These are phyloP conservation scores for Monosporascus sp. DNA, from an alignment of 2,329 filamentous ascomycete genomes.

Conservation along the genomic window DNA sequence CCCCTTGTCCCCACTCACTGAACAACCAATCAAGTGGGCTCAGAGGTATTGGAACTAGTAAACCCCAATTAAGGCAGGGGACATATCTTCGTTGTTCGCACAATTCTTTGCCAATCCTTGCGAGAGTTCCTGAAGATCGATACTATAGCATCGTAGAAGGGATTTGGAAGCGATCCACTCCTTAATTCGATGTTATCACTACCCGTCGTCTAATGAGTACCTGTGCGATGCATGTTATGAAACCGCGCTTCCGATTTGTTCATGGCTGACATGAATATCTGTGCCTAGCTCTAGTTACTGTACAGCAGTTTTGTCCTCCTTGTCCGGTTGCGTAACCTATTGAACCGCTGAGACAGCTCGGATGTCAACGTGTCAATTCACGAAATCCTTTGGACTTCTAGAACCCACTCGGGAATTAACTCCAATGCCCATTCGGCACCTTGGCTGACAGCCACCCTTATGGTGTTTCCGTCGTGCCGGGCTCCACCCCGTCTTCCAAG, in stretches of 20 bases:
- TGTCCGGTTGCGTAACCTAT: not conserved
- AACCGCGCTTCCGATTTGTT: not conserved
- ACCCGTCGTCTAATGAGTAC: not conserved
- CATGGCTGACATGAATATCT: not conserved
- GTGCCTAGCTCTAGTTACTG: not conserved
- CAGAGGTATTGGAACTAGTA: too few relatives aligned
- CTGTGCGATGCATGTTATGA: not conserved
- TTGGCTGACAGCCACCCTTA: not conserved
- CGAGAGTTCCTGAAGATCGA: not conserved
- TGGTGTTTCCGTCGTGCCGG: not conserved
- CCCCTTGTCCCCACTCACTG: too few relatives aligned
- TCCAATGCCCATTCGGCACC: not conserved
- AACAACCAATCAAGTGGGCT: too few relatives aligned
- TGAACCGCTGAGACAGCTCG: not conserved
- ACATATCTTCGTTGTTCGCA: not conserved
- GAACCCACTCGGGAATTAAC: not conserved
- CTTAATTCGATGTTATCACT: not conserved
- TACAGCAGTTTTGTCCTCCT: not conserved
- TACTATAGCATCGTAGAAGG: too few relatives aligned
- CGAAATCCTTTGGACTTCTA: not conserved
- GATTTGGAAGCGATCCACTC: not conserved
- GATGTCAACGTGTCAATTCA: not conserved
- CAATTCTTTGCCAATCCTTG: not conserved
- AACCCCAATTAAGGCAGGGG: too few relatives aligned
- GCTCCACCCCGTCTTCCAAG: not conserved